Evolutionary conservation across 768 basidiomycete species (phyloP), one percentile per base, ranked within the genome.

Genomic region (Hygrophoropsis aurantiaca): DNA sequence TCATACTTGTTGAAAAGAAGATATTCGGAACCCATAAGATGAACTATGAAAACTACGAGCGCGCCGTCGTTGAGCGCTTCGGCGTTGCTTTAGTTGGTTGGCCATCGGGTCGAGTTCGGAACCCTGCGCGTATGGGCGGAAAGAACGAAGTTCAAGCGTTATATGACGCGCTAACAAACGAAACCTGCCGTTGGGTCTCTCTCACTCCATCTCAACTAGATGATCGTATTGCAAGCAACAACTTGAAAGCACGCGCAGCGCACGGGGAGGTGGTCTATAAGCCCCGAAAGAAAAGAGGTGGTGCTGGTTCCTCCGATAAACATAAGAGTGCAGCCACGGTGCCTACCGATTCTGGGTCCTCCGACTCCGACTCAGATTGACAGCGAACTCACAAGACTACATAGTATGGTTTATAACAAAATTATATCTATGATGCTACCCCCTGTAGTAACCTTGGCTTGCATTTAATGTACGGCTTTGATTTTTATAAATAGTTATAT

Each of bases 251-350:
- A 5, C 13, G 47, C 3, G 42, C 43, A 7, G 48, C 34, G 44
- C 11, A 2, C 1, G 42, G 42, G 23, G 48, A 49, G 34, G 32
- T 44, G 18, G 25, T 49, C 19, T 49, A 49, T n/a, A n/a, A n/a
- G n/a, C n/a, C n/a, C n/a, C n/a, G n/a, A n/a, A n/a, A n/a, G n/a
- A n/a, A n/a, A n/a, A n/a, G n/a, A n/a, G n/a, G n/a, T n/a, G n/a
- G n/a, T n/a, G n/a, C n/a, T n/a, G n/a, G n/a, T n/a, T n/a, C n/a
- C n/a, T n/a, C n/a, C n/a, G n/a, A n/a, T n/a, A n/a, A n/a, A n/a
- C n/a, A n/a, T n/a, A n/a, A n/a, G n/a, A n/a, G n/a, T n/a, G n/a
- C n/a, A n/a, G n/a, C n/a, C n/a, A n/a, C n/a, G n/a, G n/a, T n/a
- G n/a, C n/a, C n/a, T n/a, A n/a, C n/a, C n/a, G n/a, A n/a, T n/a